Evolutionary conservation across 1,284 basidiomycete genomes (phyloP).

Genomic region (Paramarasmius palmivorus): DNA sequence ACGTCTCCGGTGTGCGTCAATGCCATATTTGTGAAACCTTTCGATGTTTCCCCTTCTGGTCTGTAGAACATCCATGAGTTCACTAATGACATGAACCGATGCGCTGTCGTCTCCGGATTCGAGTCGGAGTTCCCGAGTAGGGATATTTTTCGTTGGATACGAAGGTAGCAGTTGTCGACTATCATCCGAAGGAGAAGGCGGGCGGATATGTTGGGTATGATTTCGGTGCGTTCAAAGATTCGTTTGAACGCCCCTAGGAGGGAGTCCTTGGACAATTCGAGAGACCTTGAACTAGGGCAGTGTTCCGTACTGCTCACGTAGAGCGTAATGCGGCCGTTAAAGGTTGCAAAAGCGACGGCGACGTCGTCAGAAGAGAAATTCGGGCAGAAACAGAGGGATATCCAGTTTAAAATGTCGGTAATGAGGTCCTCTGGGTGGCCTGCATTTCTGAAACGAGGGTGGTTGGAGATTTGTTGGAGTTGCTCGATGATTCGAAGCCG

Average conservation of each 20-base stretch:
- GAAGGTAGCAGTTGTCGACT: constrained; percentile 7
- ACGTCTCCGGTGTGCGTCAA: constrained; percentile 1
- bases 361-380: constrained; percentile 8
- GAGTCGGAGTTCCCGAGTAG: constrained; percentile 8
- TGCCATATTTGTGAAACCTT: constrained; percentile 12
- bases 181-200: constrained; percentile 10
- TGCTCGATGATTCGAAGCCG: constrained; percentile 15
- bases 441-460: neutral
- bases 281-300: neutral
- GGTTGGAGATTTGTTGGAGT: constrained; percentile 7
- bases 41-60: constrained; percentile 14
- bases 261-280: neutral
- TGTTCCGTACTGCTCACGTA: constrained; percentile 5
- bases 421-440: constrained; percentile 3
- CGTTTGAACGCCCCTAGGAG: neutral
- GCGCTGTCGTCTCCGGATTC: constrained; percentile 4
- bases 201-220: neutral
- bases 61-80: constrained; percentile 12
- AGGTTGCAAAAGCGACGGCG: constrained; percentile 10
- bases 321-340: constrained; percentile 8
- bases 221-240: constrained; percentile 1
- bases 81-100: constrained; percentile 10
- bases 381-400: constrained; percentile 10
- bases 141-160: constrained; percentile 11
- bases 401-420: constrained; percentile 15